Conservation (phyloP, 805 yeast species). For the Metschnikowia colocasiae region DNA sequence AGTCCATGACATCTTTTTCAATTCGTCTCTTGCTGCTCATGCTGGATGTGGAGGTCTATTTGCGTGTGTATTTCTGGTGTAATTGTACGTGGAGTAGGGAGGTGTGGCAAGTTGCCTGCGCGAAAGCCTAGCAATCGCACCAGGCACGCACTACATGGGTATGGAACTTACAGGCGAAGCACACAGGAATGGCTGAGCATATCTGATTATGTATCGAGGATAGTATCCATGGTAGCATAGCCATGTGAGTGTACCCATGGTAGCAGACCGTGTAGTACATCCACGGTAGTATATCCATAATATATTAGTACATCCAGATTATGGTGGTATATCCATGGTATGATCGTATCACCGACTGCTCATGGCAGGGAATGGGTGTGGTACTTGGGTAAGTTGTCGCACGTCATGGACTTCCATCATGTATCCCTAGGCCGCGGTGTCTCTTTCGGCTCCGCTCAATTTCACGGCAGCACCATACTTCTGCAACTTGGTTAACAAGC, state of each 20-base stretch:
- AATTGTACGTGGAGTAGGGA: constrained; percentile 6
- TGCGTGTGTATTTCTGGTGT: neutral
- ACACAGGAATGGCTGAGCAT: no score
- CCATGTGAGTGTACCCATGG: no score
- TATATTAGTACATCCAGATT: neutral
- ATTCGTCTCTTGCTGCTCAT: constrained; percentile 58
- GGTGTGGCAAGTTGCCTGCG: constrained; percentile 3
- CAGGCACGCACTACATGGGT: neutral
- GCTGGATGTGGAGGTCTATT: neutral
- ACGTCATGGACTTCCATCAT: neutral
- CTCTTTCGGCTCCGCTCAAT: constrained; percentile 82
- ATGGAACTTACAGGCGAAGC: neutral
- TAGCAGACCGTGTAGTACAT: no score
- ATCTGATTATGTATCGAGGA: no score
- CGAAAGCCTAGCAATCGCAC: constrained; percentile 5
- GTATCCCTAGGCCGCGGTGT: neutral
- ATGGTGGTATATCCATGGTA: neutral
- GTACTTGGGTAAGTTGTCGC: neutral
- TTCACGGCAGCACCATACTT: constrained; percentile 97
- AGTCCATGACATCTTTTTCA: constrained; percentile 94
- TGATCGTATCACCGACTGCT: neutral
- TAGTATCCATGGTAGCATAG: no score
- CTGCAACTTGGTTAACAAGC: constrained; percentile 86
- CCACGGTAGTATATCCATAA: no score
- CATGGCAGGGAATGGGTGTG: neutral